Base-by-base conservation (phyloP, 345 rosid species). In the Eucalyptus leucophloia region DNA sequence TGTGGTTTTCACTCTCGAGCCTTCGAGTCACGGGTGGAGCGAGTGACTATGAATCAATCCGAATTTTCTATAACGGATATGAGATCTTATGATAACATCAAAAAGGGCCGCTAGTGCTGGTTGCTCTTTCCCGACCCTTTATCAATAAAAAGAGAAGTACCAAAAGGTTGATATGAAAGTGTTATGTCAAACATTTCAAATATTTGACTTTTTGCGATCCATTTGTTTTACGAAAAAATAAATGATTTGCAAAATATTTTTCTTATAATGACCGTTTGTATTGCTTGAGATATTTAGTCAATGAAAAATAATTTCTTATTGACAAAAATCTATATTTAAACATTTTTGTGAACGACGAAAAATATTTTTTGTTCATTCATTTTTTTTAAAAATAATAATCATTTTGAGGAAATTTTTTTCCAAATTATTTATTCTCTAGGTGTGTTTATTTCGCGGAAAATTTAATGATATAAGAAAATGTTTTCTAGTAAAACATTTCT, bases 331-430 rank as follows among this genome's bases (percentile, higher is more conserved):
- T 60, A 28, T 30, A 30, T 28, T 30, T 62, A 12, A 28, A 62
- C 2, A 62, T 62, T 62, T 62, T 12, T 30, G 18, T 0, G 34
- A 12, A 62, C 1, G 0, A 3, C 0, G 17, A 62, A 30, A 30
- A 30, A 62, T 62, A 13, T 28, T 30, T 62, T 60, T 62, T 7
- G 1, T 62, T 28, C 2, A 30, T 30, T 62, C 0, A 12, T 30
- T 62, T 62, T 30, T 62, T 62, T 30, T 26, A 13, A 28, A 28
- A 56, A 24, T 56, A 24, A 56, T 56, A 24, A 56, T 56, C 28
- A 56, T 4, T 56, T 56, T 56, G 28, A 56, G 30, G 6, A 56
- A 24, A 0, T 3, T 28, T 60, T 12, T 62, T 62, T 62, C 2
- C 32, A 62, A 30, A 62, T 62, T 2, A 62, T 30, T 62, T 24